A percentile compares a stretch with the other conserved stretches of the same genome.
phyloP scores from a whole-genome alignment of 164 flowering plant species.

The Vitis amurensis region DNA sequence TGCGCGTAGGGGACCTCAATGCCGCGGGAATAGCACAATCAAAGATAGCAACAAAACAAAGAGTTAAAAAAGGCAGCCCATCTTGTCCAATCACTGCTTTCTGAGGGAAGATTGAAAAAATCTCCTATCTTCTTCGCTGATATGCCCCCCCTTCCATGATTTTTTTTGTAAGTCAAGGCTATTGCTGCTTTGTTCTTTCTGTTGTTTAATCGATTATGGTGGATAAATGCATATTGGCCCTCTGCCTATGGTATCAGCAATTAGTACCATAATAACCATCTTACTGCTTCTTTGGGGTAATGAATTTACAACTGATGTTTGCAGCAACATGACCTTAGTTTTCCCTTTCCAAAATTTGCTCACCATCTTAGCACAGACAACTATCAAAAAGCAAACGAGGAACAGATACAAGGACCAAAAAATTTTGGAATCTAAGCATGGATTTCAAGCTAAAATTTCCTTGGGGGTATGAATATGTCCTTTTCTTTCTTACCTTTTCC shows the following conservation, averaged over 20 bases:
- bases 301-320: no score
- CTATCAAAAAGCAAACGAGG: neutral
- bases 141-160: no score
- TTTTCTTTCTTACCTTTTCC: slow-evolving; percentile 62
- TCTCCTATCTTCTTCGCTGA: neutral
- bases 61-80: neutral
- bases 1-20: neutral
- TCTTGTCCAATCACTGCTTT: neutral
- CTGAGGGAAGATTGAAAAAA: neutral
- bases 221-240: no score
- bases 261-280: no score
- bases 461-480: neutral
- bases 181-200: no score
- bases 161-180: no score
- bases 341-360: no score
- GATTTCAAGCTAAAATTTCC: neutral
- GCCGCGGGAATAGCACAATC: neutral
- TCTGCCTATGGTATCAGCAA: no score
- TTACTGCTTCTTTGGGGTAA: no score
- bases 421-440: neutral
- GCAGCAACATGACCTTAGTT: no score
- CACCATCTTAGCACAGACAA: no score
- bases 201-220: no score
- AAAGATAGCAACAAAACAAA: neutral
- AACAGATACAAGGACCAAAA: neutral